Evolutionary conservation across 148 eudicot species (phyloP), one percentile per base, ranked within the genome.

Genomic region (Silene conica): DNA sequence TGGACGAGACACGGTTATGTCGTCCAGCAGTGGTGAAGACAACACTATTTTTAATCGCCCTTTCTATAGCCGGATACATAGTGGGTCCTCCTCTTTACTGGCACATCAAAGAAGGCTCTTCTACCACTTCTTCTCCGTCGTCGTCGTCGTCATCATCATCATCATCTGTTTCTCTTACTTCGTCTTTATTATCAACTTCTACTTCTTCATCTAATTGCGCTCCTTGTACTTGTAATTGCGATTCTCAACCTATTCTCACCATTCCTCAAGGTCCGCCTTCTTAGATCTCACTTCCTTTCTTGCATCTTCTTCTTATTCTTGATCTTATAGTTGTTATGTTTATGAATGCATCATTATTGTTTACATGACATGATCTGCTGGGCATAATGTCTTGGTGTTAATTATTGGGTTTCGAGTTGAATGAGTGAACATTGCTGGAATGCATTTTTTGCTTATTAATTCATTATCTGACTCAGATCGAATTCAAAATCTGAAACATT

Each of bases 71-170:
- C 10, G 84, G 76, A 56, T 82, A 81, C 72, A 80, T 86, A 34
- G 87, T 82, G 58, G 86, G 85, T 7, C 85, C 82, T 12, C 90
- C 90, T 6, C 78, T 89, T 2, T 83, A 82, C 52, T 86, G 90
- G 88, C 84, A 83, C n/a, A 74, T 76, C 71, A 68, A 66, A 38
- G 89, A 84, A 48, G 82, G 76, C 55, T 76, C 87, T 1, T 62
- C 79, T 3, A 19, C 83, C 26, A 12, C 70, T 20, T 58, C 74
- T 34, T 11, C 76, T 50, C 8, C 64, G 21, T 20, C 68, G 5
- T 11, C 31, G 7, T 31, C 72, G 67, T 75, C 52, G 6, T 21
- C 46, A n/a, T 20, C 68, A 8, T 11, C 31, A 7, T 31, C 72
- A 67, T 75, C 52, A 11, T 21, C 46, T 10, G 2, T 50, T 13